phyloP scores from a whole-genome alignment of 2,329 filamentous ascomycete species.

The Stachybotrys chlorohalonatus region DNA sequence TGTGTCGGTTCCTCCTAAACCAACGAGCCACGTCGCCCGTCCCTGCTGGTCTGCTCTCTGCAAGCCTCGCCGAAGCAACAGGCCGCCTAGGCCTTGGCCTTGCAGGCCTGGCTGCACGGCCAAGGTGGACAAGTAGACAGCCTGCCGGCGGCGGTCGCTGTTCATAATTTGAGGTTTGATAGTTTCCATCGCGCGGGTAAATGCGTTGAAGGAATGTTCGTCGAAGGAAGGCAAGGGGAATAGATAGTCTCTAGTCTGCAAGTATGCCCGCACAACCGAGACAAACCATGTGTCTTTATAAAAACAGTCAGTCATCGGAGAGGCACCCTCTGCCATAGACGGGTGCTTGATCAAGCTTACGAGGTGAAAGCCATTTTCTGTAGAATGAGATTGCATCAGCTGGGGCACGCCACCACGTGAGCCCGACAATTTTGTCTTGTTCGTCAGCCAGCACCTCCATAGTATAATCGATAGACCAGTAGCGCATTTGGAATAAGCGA shows the following conservation, averaged over 20 bases:
- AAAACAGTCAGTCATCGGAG: neutral
- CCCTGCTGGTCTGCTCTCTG: conserved; percentile 16
- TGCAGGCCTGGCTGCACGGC: conserved; percentile 21
- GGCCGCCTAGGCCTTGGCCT: conserved; percentile 19
- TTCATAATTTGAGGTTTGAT: conserved; percentile 16
- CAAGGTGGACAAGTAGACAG: conserved; percentile 26
- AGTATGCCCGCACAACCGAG: conserved; percentile 13
- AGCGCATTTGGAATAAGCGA: conserved; percentile 19
- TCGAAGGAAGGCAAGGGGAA: conserved; percentile 13
- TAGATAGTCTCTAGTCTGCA: conserved; percentile 15
- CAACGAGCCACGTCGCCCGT: conserved; percentile 22
- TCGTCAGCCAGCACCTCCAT: conserved; percentile 16
- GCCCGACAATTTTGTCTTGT: conserved; percentile 13
- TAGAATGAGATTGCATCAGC: conserved; percentile 12
- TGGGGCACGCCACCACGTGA: conserved; percentile 25
- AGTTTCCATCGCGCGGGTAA: conserved; percentile 14
- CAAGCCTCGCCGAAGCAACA: conserved; percentile 21
- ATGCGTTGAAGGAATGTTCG: conserved; percentile 9
- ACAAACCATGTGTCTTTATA: conserved; percentile 19
- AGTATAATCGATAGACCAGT: conserved; percentile 21
- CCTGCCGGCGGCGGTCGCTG: conserved; percentile 16
- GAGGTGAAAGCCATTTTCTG: conserved; percentile 20
- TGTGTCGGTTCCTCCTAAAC: conserved; percentile 17
- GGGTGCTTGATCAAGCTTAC: conserved; percentile 12
- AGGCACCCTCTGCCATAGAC: neutral